Conservation (phyloP, 2,329 filamentous ascomycete genomes). For the Sarocladium strictum region DNA sequence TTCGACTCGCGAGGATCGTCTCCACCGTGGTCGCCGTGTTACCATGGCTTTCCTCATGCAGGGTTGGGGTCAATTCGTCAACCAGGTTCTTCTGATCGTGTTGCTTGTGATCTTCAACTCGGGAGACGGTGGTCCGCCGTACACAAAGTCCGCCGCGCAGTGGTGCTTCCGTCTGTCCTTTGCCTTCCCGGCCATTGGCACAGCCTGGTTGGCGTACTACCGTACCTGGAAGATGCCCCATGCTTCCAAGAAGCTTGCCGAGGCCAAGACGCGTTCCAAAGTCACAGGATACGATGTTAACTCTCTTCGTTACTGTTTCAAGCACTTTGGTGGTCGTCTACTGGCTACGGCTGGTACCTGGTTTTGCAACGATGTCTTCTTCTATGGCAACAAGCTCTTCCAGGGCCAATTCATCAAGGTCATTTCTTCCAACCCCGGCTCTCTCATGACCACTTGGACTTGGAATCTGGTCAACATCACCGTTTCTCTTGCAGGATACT, state of each 20-base stretch:
- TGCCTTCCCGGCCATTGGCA: constrained; percentile 83
- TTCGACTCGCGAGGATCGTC: constrained; percentile 85
- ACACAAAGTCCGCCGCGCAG: constrained; percentile 71
- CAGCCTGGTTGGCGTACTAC: constrained; percentile 92
- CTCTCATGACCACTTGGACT: constrained; percentile 80
- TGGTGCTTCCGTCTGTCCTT: constrained; percentile 92
- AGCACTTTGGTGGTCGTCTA: constrained; percentile 79
- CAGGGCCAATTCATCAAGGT: constrained; percentile 84
- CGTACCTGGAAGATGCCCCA: constrained; percentile 91
- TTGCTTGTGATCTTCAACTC: constrained; percentile 85
- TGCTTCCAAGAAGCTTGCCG: constrained; percentile 73
- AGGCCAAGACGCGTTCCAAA: constrained; percentile 77
- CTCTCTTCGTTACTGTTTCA: constrained; percentile 72
- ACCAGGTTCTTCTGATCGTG: constrained; percentile 84
- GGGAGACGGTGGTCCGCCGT: constrained; percentile 66
- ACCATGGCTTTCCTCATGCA: constrained; percentile 97
- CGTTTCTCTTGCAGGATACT: constrained; percentile 83
- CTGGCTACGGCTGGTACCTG: constrained; percentile 82
- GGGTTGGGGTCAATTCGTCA: constrained; percentile 94
- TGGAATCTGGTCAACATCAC: constrained; percentile 91
- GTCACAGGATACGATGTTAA: constrained; percentile 91
- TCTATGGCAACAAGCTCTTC: constrained; percentile 99
- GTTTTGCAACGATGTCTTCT: constrained; percentile 98
- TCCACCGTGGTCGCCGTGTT: constrained; percentile 93
- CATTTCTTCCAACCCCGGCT: constrained; percentile 61